Evolutionary conservation across 1,139 yeast species (phyloP).

Genomic region (Schwanniomyces etchellsii): DNA sequence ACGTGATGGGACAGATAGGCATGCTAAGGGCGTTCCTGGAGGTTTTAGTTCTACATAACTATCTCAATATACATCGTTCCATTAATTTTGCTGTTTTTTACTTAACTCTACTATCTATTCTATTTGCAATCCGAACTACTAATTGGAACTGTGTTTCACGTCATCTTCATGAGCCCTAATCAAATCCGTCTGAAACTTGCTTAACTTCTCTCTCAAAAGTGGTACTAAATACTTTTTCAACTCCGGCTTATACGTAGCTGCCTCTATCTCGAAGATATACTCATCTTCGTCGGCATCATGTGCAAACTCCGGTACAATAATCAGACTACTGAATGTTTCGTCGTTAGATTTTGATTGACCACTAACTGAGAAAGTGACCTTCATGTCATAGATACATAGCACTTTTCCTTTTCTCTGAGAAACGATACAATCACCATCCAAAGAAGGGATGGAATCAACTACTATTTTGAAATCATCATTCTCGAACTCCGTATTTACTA

Average conservation of each 20-base stretch:
- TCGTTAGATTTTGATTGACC: slow-evolving; percentile 20
- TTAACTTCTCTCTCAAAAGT: slow-evolving; percentile 38
- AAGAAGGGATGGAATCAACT: slow-evolving; percentile 36
- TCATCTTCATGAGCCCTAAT: slow-evolving; percentile 56
- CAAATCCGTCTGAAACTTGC: slow-evolving; percentile 57
- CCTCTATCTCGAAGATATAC: slow-evolving; percentile 47
- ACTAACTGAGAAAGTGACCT: slow-evolving; percentile 40
- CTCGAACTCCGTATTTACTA: slow-evolving; percentile 31
- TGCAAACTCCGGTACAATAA: slow-evolving; percentile 59
- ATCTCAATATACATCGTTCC: too few species aligned
- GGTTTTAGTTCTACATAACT: slow-evolving; percentile 46
- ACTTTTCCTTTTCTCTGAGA: slow-evolving; percentile 80
- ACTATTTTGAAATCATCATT: slow-evolving; percentile 28
- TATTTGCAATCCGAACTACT: background rate
- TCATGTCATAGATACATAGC: slow-evolving; percentile 66
- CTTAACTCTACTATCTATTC: too few species aligned
- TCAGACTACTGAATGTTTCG: slow-evolving; percentile 29
- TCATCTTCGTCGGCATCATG: slow-evolving; percentile 70
- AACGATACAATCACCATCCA: slow-evolving; percentile 73
- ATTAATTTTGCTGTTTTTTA: too few species aligned
- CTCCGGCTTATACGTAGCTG: slow-evolving; percentile 29
- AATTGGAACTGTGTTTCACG: slow-evolving; percentile 42
- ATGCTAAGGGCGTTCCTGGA: slow-evolving; percentile 86
- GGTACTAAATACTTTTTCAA: slow-evolving; percentile 50
- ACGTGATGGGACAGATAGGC: slow-evolving; percentile 44